phyloP scores from a whole-genome alignment of 768 basidiomycete genomes.

The Tylopilus felleus region DNA sequence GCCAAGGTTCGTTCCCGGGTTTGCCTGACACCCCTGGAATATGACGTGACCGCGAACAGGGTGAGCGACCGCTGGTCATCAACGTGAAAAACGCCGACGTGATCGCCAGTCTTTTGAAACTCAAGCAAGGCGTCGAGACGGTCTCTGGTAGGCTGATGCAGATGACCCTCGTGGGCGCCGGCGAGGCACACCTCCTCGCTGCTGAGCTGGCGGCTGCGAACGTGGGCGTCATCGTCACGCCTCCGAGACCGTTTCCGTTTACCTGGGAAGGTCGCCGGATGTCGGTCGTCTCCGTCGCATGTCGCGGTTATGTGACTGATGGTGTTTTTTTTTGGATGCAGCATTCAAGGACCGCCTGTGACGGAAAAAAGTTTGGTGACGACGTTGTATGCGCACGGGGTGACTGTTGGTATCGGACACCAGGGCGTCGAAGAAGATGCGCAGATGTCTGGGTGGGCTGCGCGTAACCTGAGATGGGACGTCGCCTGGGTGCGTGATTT shows the following conservation, averaged over 20 bases:
- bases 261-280: slow-evolving; percentile 66
- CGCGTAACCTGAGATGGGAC: slow-evolving; percentile 87
- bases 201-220: slow-evolving; percentile 48
- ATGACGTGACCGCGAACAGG: slow-evolving; percentile 34
- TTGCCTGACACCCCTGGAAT: not conserved
- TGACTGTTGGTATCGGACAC: slow-evolving; percentile 60
- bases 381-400: slow-evolving; percentile 49
- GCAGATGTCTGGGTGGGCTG: slow-evolving; percentile 77
- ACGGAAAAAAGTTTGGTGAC: slow-evolving; percentile 68
- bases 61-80: slow-evolving; percentile 61
- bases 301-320: not conserved
- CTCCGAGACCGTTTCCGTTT: slow-evolving; percentile 59
- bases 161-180: slow-evolving; percentile 56
- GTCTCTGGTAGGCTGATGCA: slow-evolving; percentile 29
- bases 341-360: slow-evolving; percentile 68
- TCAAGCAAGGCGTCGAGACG: slow-evolving; percentile 54
- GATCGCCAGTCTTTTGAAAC: slow-evolving; percentile 62
- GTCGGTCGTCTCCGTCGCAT: slow-evolving; percentile 35
- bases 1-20: slow-evolving; percentile 29
- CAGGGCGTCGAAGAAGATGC: slow-evolving; percentile 45
- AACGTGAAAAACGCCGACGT: slow-evolving; percentile 69
- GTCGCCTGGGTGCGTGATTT: slow-evolving; percentile 68
- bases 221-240: slow-evolving; percentile 68
- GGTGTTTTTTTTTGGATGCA: slow-evolving; percentile 16
- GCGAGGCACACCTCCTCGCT: slow-evolving; percentile 51